These are phyloP conservation scores for Tuber calosporum DNA, from an alignment of 495 filamentous ascomycete species.

Conservation along the genomic window DNA sequence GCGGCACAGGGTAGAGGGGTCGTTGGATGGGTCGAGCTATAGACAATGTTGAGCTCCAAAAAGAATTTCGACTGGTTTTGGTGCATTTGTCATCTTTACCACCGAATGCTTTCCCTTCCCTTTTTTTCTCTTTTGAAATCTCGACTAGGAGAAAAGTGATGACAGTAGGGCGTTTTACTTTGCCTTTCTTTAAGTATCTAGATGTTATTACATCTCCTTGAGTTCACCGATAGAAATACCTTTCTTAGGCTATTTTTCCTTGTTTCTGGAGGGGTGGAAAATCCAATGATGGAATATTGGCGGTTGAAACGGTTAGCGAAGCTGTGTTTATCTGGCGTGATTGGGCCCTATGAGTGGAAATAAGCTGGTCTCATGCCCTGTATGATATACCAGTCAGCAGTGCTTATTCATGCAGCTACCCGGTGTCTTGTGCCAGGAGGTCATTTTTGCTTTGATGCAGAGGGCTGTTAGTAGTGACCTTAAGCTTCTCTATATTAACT, in stretches of 20 bases:
- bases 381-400: neutral
- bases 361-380: neutral
- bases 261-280: neutral
- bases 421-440: neutral
- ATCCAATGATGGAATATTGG: neutral
- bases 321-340: neutral
- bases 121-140: neutral
- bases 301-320: neutral
- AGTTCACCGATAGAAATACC: neutral
- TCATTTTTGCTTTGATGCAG: neutral
- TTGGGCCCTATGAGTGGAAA: neutral
- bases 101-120: neutral
- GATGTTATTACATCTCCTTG: neutral
- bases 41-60: neutral
- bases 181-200: slow-evolving; percentile 3
- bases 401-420: neutral
- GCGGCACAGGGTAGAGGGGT: slow-evolving; percentile 30
- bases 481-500: neutral
- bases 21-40: neutral
- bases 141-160: neutral
- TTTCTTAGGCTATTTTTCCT: neutral
- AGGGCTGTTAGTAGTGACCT: neutral
- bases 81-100: neutral
- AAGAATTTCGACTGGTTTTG: neutral
- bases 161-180: neutral